Conservation (phyloP, 2,329 filamentous ascomycete genomes). For the Xylogone sp. region DNA sequence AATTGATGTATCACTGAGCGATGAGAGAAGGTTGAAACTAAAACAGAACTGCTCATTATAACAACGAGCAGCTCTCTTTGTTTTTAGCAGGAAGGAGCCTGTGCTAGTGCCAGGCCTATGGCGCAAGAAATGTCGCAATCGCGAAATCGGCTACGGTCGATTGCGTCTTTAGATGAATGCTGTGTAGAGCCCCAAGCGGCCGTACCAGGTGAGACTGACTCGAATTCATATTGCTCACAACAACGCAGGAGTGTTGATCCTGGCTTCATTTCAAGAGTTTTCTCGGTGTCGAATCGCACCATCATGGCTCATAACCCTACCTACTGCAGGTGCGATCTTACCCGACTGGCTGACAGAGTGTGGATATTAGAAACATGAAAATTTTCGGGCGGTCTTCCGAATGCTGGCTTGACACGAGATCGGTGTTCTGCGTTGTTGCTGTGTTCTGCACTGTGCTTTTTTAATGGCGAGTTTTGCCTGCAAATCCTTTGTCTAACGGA, state of each 20-base stretch:
- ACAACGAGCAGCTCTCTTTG: not conserved
- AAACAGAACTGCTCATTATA: not conserved
- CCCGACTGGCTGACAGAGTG: not conserved
- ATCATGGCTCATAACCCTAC: not conserved
- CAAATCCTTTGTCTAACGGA: too few species aligned
- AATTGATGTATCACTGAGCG: not conserved
- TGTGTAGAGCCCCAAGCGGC: too few species aligned
- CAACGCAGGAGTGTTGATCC: not conserved
- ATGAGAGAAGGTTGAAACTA: not conserved
- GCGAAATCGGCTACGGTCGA: not conserved
- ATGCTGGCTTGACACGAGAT: too few species aligned
- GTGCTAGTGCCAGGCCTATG: not conserved
- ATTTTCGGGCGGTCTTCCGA: too few species aligned
- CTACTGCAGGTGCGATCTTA: not conserved
- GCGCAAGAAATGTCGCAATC: not conserved
- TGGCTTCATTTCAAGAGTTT: not conserved
- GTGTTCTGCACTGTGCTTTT: too few species aligned
- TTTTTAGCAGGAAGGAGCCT: not conserved
- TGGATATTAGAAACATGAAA: too few species aligned
- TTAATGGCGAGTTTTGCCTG: too few species aligned
- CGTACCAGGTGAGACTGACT: not conserved
- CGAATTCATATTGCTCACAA: not conserved
- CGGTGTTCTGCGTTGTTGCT: too few species aligned
- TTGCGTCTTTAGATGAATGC: not conserved
- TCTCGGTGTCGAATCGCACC: not conserved